Base-by-base conservation (phyloP, 164 flowering plant genomes). In the Pachysandra terminalis region DNA sequence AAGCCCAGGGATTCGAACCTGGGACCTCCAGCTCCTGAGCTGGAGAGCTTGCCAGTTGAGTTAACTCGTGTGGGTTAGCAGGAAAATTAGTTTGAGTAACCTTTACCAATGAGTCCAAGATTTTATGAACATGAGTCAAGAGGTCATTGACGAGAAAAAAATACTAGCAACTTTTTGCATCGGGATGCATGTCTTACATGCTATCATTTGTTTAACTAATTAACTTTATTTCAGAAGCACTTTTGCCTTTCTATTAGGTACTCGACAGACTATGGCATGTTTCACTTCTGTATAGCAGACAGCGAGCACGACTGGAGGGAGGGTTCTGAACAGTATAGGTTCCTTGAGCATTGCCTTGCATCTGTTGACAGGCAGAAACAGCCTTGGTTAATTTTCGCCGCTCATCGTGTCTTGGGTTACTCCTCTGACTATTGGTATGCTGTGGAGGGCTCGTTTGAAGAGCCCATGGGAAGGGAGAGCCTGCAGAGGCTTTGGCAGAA, bases 221-320 rank as follows among this genome's bases (percentile, higher is more conserved):
- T 26, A 26, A 9, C 15, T 0, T 3, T 58, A 15, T 7, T 1
- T 45, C 1, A 45, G 10, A 45, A 15, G 1, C n/a, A 45, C 17
- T 1, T 45, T 45, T 45, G 51, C 10, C 15, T 25, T 45, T 61
- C 3, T 19, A 9, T 73, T 78, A 91, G 97, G 95, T 90, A 92
- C 66, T 75, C 88, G 3, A 81, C 88, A 0, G 93, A 92, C 61
- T 92, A 85, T 68, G 97, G 97, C 26, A 88, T 92, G 96, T 92
- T 92, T 66, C 92, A 58, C 56, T 90, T 92, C 74, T 92, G 97
- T 69, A 75, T 92, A 81, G 96, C 94, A 5, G 96, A 92, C 74
- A 78, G 71, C 23, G 96, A 92, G 71, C 90, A 87, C 71, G 94
- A 92, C 68, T 92, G 96, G 94, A 86, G 96, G 66, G 94, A 86